Evolutionary conservation across 257 asterid species (phyloP).

Genomic region (Nicotiana benthamiana): DNA sequence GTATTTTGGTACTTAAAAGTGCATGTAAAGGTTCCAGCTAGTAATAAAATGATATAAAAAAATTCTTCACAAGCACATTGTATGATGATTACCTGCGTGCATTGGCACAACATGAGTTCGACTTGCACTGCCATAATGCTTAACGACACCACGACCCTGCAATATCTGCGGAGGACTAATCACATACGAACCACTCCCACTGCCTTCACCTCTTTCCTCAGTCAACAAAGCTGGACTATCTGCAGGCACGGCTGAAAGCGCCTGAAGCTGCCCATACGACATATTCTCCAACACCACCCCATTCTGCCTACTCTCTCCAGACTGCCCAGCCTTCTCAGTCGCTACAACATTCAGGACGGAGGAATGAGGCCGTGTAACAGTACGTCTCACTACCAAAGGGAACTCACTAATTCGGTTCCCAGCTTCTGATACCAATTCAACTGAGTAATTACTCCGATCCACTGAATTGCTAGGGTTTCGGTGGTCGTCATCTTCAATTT

Average conservation of each 20-base stretch:
- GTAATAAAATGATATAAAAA: neutral
- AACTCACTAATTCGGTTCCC: slow-evolving; percentile 55
- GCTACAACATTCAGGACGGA: slow-evolving; percentile 54
- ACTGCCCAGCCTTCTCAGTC: slow-evolving; percentile 50
- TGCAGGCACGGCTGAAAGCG: slow-evolving; percentile 63
- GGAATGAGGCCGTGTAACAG: slow-evolving; percentile 68
- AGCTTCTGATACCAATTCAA: slow-evolving; percentile 45
- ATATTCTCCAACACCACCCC: slow-evolving; percentile 66
- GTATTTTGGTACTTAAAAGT: neutral
- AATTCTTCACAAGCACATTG: neutral
- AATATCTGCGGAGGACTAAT: slow-evolving; percentile 63
- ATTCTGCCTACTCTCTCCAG: slow-evolving; percentile 48
- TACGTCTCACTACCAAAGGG: slow-evolving; percentile 62
- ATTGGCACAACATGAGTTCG: slow-evolving; percentile 77
- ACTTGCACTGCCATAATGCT: slow-evolving; percentile 68
- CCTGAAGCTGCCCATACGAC: slow-evolving; percentile 89
- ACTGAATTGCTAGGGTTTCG: slow-evolving; percentile 20
- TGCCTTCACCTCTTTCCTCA: slow-evolving; percentile 39
- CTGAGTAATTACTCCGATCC: slow-evolving; percentile 30
- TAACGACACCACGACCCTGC: slow-evolving; percentile 70
- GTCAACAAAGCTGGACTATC: slow-evolving; percentile 42
- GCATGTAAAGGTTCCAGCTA: neutral
- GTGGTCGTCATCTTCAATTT: slow-evolving; percentile 33
- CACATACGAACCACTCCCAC: slow-evolving; percentile 60
- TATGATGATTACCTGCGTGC: slow-evolving; percentile 61